Percentiles rank a stretch among this genome's conserved stretches.
These are phyloP conservation scores for Nyssa sinensis DNA, from an alignment of 148 eudicot genomes.

Conservation along the genomic window DNA sequence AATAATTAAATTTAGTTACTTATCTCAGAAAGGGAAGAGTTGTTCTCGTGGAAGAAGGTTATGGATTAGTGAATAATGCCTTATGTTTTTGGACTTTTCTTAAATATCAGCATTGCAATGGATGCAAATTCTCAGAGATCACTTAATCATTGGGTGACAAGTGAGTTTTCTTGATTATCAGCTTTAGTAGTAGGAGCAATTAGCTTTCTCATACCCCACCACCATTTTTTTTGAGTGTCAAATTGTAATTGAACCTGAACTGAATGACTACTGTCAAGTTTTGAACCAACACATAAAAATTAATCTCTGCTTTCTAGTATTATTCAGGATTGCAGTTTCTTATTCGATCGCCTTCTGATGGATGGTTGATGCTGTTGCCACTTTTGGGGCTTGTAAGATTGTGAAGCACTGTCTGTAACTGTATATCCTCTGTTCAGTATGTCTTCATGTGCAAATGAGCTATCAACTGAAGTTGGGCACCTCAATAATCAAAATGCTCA, in stretches of 20 bases:
- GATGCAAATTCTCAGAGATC: no score
- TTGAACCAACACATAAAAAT: no score
- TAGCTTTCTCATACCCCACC: no score
- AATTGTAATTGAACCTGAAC: no score
- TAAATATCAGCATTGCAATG: no score
- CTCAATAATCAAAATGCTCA: conserved; percentile 13
- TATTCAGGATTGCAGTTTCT: neutral
- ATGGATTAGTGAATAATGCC: no score
- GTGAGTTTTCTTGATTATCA: no score
- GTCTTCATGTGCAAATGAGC: conserved; percentile 27
- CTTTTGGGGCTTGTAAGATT: neutral
- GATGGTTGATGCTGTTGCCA: neutral
- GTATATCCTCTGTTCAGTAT: conserved; percentile 13
- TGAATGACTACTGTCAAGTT: no score
- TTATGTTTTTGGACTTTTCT: no score
- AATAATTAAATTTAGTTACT: neutral
- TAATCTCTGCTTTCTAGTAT: neutral
- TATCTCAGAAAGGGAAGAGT: neutral
- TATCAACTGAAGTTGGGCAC: conserved; percentile 13
- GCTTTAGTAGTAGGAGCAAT: no score
- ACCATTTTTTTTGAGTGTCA: no score
- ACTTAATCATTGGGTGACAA: no score
- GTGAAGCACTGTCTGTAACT: neutral
- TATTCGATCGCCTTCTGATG: neutral
- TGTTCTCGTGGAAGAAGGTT: neutral